Conservation (phyloP, 1,284 basidiomycete genomes). For the Rhodotorula sp. region DNA sequence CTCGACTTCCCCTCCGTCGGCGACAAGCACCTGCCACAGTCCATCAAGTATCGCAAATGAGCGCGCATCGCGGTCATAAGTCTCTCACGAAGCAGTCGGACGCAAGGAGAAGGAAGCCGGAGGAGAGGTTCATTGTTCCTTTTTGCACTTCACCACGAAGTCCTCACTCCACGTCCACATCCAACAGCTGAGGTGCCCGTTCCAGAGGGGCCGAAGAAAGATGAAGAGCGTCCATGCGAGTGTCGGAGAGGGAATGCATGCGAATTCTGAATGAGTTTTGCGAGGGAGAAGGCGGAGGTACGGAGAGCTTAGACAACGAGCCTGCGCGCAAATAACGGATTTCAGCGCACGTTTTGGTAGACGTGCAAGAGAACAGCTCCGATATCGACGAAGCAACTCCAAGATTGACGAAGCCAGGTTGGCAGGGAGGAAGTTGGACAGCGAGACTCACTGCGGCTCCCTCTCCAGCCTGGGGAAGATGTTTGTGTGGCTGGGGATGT, state of each 20-base stretch:
- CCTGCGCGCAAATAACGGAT: background rate
- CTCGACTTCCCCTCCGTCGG: no score
- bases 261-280: background rate
- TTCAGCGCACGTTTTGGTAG: background rate
- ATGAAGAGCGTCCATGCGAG: no score
- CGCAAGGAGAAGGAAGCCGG: no score
- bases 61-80: no score
- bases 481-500: conserved; percentile 16
- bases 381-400: background rate
- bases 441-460: conserved; percentile 22
- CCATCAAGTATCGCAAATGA: no score
- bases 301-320: background rate
- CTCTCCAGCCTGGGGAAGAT: conserved; percentile 16
- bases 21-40: no score
- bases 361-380: no score
- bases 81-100: no score
- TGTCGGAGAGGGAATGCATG: no score
- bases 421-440: background rate
- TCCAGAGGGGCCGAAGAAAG: no score
- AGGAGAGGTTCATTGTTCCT: background rate
- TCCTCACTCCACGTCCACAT: background rate
- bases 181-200: no score
- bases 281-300: background rate
- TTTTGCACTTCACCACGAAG: background rate
- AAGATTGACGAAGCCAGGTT: background rate